Percentiles rank a stretch among this genome's conserved stretches.
Conservation (phyloP, 1,284 basidiomycete genomes). For the Sanguinoderma infundibulare region DNA sequence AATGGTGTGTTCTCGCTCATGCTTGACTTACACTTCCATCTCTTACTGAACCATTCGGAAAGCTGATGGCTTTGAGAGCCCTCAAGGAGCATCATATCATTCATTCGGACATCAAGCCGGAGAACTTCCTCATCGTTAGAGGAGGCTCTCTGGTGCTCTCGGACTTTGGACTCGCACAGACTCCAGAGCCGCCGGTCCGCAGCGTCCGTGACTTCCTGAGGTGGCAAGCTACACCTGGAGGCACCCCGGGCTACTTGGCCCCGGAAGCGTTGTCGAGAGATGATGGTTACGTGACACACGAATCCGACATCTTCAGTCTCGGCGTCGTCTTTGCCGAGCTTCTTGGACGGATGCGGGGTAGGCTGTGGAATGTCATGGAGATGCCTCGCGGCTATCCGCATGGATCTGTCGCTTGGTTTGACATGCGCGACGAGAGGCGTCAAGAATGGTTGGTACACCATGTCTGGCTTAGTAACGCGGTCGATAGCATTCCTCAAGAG, state of each 20-base stretch:
- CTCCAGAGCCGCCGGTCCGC: conserved; percentile 31
- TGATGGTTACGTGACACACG: not conserved
- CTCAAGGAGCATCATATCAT: conserved; percentile 62
- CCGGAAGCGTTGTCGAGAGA: not conserved
- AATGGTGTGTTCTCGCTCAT: conserved; percentile 6
- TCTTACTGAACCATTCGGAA: too few species aligned
- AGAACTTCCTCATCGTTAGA: conserved; percentile 58
- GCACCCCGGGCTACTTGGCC: conserved; percentile 16
- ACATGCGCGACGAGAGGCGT: not conserved
- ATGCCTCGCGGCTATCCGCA: not conserved
- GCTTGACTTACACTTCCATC: not conserved
- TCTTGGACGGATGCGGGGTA: not conserved
- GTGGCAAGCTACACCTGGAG: not conserved
- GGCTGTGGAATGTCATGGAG: not conserved
- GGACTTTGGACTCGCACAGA: conserved; percentile 59
- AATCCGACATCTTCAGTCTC: conserved; percentile 16
- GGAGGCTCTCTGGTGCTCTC: conserved; percentile 58
- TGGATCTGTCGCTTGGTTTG: not conserved
- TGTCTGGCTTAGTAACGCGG: not conserved
- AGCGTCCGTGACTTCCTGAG: not conserved
- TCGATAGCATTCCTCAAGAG: not conserved
- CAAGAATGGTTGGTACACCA: not conserved
- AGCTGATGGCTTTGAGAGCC: conserved; percentile 9
- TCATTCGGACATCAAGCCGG: conserved; percentile 73
- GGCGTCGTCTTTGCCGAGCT: conserved; percentile 16